phyloP scores from a whole-genome alignment of 306 rosid genomes.

The Castanopsis chinensis region DNA sequence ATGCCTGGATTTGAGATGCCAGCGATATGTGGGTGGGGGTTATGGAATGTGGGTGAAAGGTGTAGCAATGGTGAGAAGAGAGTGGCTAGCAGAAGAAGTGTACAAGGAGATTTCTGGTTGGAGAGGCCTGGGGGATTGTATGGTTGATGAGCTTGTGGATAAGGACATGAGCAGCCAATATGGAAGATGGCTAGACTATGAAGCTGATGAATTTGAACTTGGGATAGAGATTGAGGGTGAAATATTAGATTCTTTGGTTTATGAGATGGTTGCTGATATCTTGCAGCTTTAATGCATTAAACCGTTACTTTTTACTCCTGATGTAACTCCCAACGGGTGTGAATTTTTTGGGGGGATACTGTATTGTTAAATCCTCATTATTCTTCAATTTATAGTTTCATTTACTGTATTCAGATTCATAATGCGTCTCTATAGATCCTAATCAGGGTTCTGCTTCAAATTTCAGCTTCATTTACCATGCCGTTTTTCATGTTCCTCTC shows the following conservation, averaged over 20 bases:
- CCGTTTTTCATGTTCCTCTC: no score
- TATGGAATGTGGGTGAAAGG: constrained; percentile 72
- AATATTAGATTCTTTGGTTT: constrained; percentile 63
- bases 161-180: constrained; percentile 78
- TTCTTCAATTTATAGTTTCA: neutral
- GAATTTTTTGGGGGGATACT: neutral
- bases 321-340: neutral
- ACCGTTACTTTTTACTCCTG: constrained; percentile 1
- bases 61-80: constrained; percentile 60
- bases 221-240: constrained; percentile 72
- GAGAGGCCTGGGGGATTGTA: constrained; percentile 68
- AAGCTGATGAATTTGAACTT: constrained; percentile 52
- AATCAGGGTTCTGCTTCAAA: no score
- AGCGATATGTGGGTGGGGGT: constrained; percentile 56
- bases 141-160: constrained; percentile 90
- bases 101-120: constrained; percentile 68
- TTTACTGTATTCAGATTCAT: constrained; percentile 2
- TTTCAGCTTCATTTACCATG: no score
- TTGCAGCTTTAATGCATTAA: constrained; percentile 26
- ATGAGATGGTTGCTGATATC: constrained; percentile 57
- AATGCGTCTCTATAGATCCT: neutral
- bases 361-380: neutral
- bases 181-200: constrained; percentile 83
- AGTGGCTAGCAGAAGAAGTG: constrained; percentile 62
- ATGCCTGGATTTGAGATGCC: constrained; percentile 69